Percentiles rank a stretch among this genome's conserved stretches.
phyloP scores from a whole-genome alignment of 2,329 filamentous ascomycete species.

The Arthroderma sp. region DNA sequence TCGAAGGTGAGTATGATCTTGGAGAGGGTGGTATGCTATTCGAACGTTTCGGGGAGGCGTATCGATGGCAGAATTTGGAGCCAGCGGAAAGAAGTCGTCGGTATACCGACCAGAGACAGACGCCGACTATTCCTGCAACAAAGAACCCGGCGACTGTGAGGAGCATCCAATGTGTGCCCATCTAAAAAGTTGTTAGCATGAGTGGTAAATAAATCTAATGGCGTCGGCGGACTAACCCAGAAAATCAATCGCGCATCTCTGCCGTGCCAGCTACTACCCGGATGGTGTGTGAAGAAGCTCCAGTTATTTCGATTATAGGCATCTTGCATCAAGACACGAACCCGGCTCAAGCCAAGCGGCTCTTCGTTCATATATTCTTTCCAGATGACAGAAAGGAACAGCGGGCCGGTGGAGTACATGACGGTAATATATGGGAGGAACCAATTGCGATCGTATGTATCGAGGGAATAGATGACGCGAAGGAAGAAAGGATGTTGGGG shows the following conservation, averaged over 20 bases:
- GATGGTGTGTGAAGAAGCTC: slow-evolving; percentile 59
- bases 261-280: slow-evolving; percentile 53
- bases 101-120: slow-evolving; percentile 39
- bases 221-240: slow-evolving; percentile 36
- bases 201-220: background rate
- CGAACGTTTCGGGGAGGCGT: slow-evolving; percentile 15
- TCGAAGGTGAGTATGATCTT: slow-evolving; percentile 21
- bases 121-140: slow-evolving; percentile 35
- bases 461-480: slow-evolving; percentile 53
- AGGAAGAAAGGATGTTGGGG: slow-evolving; percentile 64
- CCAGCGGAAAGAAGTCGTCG: slow-evolving; percentile 32
- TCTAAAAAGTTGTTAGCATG: slow-evolving; percentile 19
- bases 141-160: slow-evolving; percentile 40
- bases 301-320: slow-evolving; percentile 56
- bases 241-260: slow-evolving; percentile 52
- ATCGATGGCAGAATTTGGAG: slow-evolving; percentile 28
- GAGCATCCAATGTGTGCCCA: slow-evolving; percentile 44
- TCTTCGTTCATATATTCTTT: slow-evolving; percentile 51
- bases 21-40: slow-evolving; percentile 2
- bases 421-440: slow-evolving; percentile 60
- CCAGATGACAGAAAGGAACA: slow-evolving; percentile 65
- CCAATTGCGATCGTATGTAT: slow-evolving; percentile 57
- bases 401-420: slow-evolving; percentile 64
- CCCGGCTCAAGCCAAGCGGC: slow-evolving; percentile 35
- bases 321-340: slow-evolving; percentile 55